phyloP scores from a whole-genome alignment of 495 filamentous ascomycete species.

The Podospora pseudopauciseta region DNA sequence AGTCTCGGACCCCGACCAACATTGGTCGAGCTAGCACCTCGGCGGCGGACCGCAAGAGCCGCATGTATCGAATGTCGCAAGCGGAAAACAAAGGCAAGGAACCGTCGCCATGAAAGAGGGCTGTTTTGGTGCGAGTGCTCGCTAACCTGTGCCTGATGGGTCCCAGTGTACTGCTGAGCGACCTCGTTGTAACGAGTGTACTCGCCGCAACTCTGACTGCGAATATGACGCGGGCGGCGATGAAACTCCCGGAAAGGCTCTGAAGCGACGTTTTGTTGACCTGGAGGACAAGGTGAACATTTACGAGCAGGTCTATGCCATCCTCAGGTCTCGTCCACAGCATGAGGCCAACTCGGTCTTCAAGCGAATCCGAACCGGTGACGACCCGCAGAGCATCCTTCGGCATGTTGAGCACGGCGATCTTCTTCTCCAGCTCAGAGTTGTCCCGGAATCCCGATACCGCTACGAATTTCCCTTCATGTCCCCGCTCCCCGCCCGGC shows the following conservation, averaged over 20 bases:
- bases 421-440: constrained; percentile 30
- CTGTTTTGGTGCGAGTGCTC: background rate
- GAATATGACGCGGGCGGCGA: constrained; percentile 25
- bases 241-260: constrained; percentile 28
- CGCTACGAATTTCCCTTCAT: constrained; percentile 34
- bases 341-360: constrained; percentile 28
- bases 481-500: constrained; percentile 23
- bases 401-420: constrained; percentile 32
- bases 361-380: constrained; percentile 29
- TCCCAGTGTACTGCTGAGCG: constrained; percentile 29
- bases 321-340: constrained; percentile 27
- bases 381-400: constrained; percentile 27
- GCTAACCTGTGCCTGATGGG: background rate
- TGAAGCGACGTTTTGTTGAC: constrained; percentile 29
- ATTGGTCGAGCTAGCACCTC: background rate
- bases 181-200: constrained; percentile 26
- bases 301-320: constrained; percentile 27
- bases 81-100: constrained; percentile 7
- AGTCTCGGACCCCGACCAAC: background rate
- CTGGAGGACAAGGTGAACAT: constrained; percentile 25
- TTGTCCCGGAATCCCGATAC: constrained; percentile 27
- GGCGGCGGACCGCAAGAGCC: constrained; percentile 1
- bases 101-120: background rate
- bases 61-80: constrained; percentile 6
- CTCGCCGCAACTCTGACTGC: constrained; percentile 26